A percentile compares a stretch with the other conserved stretches of the same genome.
phyloP scores from a whole-genome alignment of 805 yeast species.

The Ogataea zsoltii region DNA sequence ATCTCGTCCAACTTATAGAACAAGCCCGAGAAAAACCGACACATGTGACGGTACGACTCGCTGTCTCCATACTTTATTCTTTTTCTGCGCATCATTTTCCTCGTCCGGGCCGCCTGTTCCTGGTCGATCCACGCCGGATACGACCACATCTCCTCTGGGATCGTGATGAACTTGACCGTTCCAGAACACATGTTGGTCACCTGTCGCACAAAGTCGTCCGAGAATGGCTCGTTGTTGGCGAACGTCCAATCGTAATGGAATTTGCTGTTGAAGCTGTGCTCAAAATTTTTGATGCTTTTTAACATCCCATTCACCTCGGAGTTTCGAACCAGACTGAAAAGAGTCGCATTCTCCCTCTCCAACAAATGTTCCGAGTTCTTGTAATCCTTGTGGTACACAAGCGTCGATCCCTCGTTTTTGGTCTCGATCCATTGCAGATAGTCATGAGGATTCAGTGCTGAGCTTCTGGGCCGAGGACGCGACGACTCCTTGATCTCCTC shows the following conservation, averaged over 20 bases:
- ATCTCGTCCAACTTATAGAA: slow-evolving; percentile 50
- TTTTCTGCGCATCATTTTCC: slow-evolving; percentile 45
- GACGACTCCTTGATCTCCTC: background rate
- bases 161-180: slow-evolving; percentile 53
- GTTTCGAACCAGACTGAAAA: slow-evolving; percentile 68
- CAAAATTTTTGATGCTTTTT: slow-evolving; percentile 56
- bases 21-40: slow-evolving; percentile 72
- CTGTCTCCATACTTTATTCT: slow-evolving; percentile 48
- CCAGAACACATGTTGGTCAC: slow-evolving; percentile 57
- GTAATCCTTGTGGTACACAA: slow-evolving; percentile 7
- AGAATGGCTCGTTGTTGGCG: slow-evolving; percentile 65
- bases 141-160: slow-evolving; percentile 64
- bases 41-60: slow-evolving; percentile 61
- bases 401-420: slow-evolving; percentile 2
- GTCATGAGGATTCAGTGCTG: background rate
- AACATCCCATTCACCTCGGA: slow-evolving; percentile 55
- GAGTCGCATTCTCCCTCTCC: slow-evolving; percentile 53
- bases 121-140: slow-evolving; percentile 66
- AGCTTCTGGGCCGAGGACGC: background rate
- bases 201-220: slow-evolving; percentile 50
- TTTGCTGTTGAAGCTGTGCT: slow-evolving; percentile 60
- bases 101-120: slow-evolving; percentile 45
- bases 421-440: slow-evolving; percentile 1
- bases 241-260: slow-evolving; percentile 76
- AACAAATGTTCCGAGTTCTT: background rate